Conservation (phyloP, 768 basidiomycete species). For the Inosperma sp. region DNA sequence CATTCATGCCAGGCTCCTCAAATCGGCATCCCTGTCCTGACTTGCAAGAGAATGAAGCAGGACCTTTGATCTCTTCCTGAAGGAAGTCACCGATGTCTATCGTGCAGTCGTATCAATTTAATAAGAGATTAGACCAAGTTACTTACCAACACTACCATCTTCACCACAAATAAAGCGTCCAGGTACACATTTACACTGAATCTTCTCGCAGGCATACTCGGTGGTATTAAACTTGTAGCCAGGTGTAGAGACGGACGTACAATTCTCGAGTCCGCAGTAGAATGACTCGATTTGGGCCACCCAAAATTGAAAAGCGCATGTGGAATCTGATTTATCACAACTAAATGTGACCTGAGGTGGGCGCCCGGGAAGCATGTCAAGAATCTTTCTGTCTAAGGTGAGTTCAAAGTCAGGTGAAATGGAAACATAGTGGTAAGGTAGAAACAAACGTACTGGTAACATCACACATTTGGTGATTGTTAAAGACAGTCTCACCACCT, state of each 20-base stretch:
- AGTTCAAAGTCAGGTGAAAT: not conserved
- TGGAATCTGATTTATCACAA: slow-evolving; percentile 58
- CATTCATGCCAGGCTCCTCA: slow-evolving; percentile 96
- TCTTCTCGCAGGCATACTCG: slow-evolving; percentile 70
- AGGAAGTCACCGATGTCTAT: slow-evolving; percentile 94
- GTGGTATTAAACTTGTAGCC: slow-evolving; percentile 70
- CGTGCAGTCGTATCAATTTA: not conserved
- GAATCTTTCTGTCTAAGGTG: slow-evolving; percentile 85
- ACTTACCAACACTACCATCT: slow-evolving; percentile 84
- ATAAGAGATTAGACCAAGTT: not conserved
- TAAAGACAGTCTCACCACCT: slow-evolving; percentile 89
- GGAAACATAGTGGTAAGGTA: not conserved
- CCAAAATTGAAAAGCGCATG: slow-evolving; percentile 98
- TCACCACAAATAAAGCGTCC: slow-evolving; percentile 94
- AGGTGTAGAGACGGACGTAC: slow-evolving; percentile 42
- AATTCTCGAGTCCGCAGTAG: slow-evolving; percentile 82
- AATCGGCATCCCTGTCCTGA: slow-evolving; percentile 76
- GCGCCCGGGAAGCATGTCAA: slow-evolving; percentile 84
- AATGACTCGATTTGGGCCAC: slow-evolving; percentile 92
- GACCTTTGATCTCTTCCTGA: slow-evolving; percentile 83
- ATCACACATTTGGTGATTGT: slow-evolving; percentile 96
- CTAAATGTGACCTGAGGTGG: slow-evolving; percentile 97
- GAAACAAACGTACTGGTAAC: slow-evolving; percentile 74
- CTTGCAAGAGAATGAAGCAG: slow-evolving; percentile 79
- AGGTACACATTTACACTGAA: slow-evolving; percentile 91